Base-by-base conservation (phyloP, 2,329 filamentous ascomycete genomes). In the Apiospora saccharicola region DNA sequence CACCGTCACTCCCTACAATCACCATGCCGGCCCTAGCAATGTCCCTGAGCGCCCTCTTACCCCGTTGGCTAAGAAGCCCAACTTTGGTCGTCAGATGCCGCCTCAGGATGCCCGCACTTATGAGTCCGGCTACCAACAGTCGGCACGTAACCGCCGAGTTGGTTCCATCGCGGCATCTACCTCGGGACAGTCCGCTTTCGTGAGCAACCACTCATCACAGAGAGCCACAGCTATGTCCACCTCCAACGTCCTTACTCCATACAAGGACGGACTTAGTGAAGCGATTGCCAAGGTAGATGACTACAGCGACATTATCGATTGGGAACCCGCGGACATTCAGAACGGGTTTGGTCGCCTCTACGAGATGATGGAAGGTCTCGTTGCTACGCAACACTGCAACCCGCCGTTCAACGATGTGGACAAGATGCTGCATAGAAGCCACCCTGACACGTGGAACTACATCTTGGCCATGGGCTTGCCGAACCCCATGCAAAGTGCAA, bases 401-500 rank as follows among this genome's bases (percentile, higher is more conserved):
- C 71, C 68, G 0, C 69, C 74, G 0, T 75, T 76, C 61, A 75
- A 75, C 6, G 75, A 78, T 5, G 24, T 73, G 0, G 73, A 76
- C 70, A 53, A 67, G 10, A 74, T 73, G 71, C 46, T 79, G 10
- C 37, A 67, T 12, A 19, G 68, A 1, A 44, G 76, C 19, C 76
- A 80, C 30, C 73, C 73, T 0, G 64, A 76, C 8, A 80, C 78
- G 0, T 81, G 78, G 79, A 69, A 74, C 12, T 80, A 79, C 69
- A 68, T 81, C 26, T 64, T 77, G 41, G 73, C 74, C 41, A 71
- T 79, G 49, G 75, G 77, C 16, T 77, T 77, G 68, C 70, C 70
- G 19, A 73, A 78, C 47, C 70, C 68, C 2, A 41, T 72, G 2
- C 74, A 80, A 24, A 77, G 77, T 0, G 12, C 73, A 0, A 72